phyloP scores from a whole-genome alignment of 805 yeast genomes.

The Middelhovenomyces tepae region DNA sequence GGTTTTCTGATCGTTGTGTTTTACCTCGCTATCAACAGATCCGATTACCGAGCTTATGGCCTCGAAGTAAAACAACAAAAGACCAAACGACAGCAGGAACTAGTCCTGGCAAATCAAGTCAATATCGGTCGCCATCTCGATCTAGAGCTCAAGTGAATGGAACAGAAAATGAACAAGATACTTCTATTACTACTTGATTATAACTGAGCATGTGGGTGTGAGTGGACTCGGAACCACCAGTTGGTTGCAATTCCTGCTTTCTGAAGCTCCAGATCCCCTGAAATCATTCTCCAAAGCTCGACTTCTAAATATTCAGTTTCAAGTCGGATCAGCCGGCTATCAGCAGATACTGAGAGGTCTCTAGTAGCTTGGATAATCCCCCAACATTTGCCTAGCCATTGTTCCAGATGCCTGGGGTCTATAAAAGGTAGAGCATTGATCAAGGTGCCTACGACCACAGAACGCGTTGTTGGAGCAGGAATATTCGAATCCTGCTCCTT shows the following conservation, averaged over 20 bases:
- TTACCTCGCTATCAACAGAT: constrained; percentile 89
- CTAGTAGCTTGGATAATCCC: constrained; percentile 18
- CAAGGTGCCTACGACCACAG: constrained; percentile 40
- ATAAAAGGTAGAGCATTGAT: constrained; percentile 47
- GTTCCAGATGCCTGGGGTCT: constrained; percentile 33
- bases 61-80: constrained; percentile 28
- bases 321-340: constrained; percentile 4
- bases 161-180: not conserved
- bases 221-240: constrained; percentile 47
- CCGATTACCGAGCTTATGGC: constrained; percentile 82
- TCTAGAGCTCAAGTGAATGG: no score
- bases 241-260: constrained; percentile 44
- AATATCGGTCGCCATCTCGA: no score
- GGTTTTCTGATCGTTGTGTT: constrained; percentile 90
- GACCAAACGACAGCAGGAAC: no score
- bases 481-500: constrained; percentile 4
- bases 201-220: not conserved
- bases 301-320: constrained; percentile 36
- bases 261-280: constrained; percentile 51
- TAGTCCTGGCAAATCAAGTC: no score
- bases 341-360: constrained; percentile 3
- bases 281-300: constrained; percentile 44
- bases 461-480: constrained; percentile 32
- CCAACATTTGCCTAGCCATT: constrained; percentile 43
- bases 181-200: constrained; percentile 1